Base-by-base conservation (phyloP, 306 rosid species). In the Abrus pulchellus region DNA sequence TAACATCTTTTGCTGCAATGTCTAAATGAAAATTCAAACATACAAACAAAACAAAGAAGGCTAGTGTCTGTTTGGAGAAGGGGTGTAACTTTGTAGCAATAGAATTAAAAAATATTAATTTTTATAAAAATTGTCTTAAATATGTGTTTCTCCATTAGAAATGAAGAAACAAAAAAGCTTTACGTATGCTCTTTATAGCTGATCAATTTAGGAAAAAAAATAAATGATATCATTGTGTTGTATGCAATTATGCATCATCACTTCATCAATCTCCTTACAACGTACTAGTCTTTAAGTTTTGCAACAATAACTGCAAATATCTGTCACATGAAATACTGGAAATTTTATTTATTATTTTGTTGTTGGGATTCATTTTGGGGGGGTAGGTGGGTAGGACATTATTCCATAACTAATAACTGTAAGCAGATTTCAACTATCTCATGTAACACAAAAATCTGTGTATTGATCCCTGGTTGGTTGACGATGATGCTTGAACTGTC, bases 311-410 rank as follows among this genome's bases (percentile, higher is more conserved):
- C 11, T 28, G 32, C 32, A 44, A 47, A 29, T 44, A 43, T 44
- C 55, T 68, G 55, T 66, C 53, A 41, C 55, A 44, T 3, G 40
- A 68, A 44, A 68, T 20, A 20, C 20, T 20, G 20, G 20, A 20
- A 20, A 20, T 41, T 28, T 9, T 8, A 28, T 0, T 3, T 57
- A 7, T 29, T 7, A 1, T 57, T 3, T 43, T 2, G 40, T 29
- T 32, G 7, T 10, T 32, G 66, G n/a, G 14, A 9, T 60, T 60
- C 41, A 9, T 30, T 9, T 28, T 30, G 11, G 9, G 1, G 66
- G 68, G 44, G 52, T 72, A 4, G 65, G 77, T 53, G 64, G 49
- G 20, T 36, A 9, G 60, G 34, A 52, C 48, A 34, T 8, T 52
- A 10, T 12, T 12, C 41, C 28, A 14, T 63, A 65, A 41, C 7